phyloP scores from a whole-genome alignment of 202 grass and related monocot species.

The Setaria italica region DNA sequence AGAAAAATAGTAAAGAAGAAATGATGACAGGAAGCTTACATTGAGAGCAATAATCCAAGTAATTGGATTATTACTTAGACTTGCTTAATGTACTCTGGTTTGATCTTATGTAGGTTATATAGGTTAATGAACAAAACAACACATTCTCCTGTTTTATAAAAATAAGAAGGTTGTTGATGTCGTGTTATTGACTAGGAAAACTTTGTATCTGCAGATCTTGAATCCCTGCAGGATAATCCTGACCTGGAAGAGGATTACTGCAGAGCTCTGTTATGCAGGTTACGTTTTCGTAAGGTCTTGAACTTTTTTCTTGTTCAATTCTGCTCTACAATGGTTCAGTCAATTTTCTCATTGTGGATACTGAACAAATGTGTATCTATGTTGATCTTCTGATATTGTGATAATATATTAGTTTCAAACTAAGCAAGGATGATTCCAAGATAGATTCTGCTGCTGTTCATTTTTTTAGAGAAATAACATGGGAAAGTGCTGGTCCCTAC shows the following conservation, averaged over 20 bases:
- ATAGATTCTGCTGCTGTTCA: not conserved
- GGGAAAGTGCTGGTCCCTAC: not conserved
- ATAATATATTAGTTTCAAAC: constrained; percentile 19
- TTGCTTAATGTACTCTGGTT: constrained; percentile 27
- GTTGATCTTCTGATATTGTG: constrained; percentile 32
- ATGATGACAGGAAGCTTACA: not conserved
- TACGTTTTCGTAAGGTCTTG: constrained; percentile 99
- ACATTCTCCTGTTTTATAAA: not conserved
- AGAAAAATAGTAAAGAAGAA: not conserved
- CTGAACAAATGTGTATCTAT: constrained; percentile 13
- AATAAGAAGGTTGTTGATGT: constrained; percentile 7
- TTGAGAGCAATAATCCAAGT: not conserved
- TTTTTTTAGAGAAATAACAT: not conserved
- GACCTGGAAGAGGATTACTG: constrained; percentile 92
- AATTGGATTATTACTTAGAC: constrained; percentile 29
- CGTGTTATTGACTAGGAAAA: constrained; percentile 43
- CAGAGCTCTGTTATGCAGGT: constrained; percentile 88
- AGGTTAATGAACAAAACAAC: not conserved
- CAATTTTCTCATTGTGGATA: constrained; percentile 19
- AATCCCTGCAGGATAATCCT: constrained; percentile 91
- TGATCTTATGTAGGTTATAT: constrained; percentile 8
- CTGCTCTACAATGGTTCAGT: constrained; percentile 30
- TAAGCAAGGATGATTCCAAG: not conserved
- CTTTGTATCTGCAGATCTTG: constrained; percentile 70
- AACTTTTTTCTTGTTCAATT: constrained; percentile 66